These are phyloP conservation scores for Cyberlindnera nakhonratchasimensis DNA, from an alignment of 805 yeast species.

Conservation along the genomic window DNA sequence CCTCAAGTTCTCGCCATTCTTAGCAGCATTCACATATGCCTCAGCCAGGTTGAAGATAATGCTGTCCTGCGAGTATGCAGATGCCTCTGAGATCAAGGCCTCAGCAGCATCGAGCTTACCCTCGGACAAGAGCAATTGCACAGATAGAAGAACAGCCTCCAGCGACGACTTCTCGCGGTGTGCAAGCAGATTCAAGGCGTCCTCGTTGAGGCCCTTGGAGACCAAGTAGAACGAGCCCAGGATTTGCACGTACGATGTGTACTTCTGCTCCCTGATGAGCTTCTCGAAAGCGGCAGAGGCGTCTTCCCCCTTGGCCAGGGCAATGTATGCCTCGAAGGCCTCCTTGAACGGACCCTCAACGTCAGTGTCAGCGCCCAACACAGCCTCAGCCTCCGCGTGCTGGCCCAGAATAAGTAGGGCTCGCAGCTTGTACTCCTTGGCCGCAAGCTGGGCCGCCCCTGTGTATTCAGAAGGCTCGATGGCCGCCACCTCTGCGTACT, in stretches of 20 bases:
- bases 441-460: slow-evolving; percentile 29
- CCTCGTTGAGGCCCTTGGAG: slow-evolving; percentile 38
- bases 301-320: slow-evolving; percentile 25
- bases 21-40: slow-evolving; percentile 55
- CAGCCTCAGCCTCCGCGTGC: slow-evolving; percentile 17
- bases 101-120: slow-evolving; percentile 44
- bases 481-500: slow-evolving; percentile 42
- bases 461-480: slow-evolving; percentile 38
- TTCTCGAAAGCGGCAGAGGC: slow-evolving; percentile 18
- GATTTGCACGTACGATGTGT: slow-evolving; percentile 34
- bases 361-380: slow-evolving; percentile 1
- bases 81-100: slow-evolving; percentile 41
- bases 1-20: slow-evolving; percentile 39
- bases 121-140: slow-evolving; percentile 39
- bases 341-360: slow-evolving; percentile 9
- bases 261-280: slow-evolving; percentile 20
- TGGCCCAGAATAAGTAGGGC: slow-evolving; percentile 31
- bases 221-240: slow-evolving; percentile 41
- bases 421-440: slow-evolving; percentile 33
- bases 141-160: slow-evolving; percentile 40
- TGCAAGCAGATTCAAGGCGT: slow-evolving; percentile 39
- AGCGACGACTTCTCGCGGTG: slow-evolving; percentile 38
- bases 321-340: slow-evolving; percentile 29
- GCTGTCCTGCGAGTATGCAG: slow-evolving; percentile 61
- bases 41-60: slow-evolving; percentile 76